Base-by-base conservation (phyloP, 352 stramenopile genomes). In the Pythium utonaiense region DNA sequence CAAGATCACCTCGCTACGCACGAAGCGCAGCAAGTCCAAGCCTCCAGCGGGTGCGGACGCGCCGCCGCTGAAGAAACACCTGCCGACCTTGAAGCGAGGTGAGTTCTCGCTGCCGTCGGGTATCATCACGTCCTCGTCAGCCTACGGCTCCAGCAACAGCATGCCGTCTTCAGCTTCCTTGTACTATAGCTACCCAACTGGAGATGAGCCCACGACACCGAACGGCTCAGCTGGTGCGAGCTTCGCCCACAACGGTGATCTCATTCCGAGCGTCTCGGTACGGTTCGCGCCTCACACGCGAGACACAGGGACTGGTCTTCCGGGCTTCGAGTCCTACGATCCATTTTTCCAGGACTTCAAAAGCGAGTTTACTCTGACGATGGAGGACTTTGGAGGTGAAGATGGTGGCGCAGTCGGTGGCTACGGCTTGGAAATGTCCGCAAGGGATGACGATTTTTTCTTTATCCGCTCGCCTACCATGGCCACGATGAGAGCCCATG, bases 281-380 rank as follows among this genome's bases (percentile, higher is more conserved):
- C 58, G 65, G 3, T 72, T 72, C 41, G 59, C 65, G 5, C 6
- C 59, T 6, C 53, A 66, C 22, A 34, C 10, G 16, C 31, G 12
- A 16, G 25, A 52, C n/a, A 33, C 42, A 1, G 38, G 40, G 14
- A 19, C 24, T n/a, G 57, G 63, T 27, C 48, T 71, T 56, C 21
- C 57, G 2, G 57, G 61, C 27, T 77, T 77, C 36, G 70, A 77
- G 17, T 61, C 70, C 17, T 77, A 77, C 66, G 70, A 77, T 54
- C 70, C 70, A 22, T 77, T 74, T 56, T 77, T 77, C 42, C 65
- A 67, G 31, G 70, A 77, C 41, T 77, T 77, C 52, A 77, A 77
- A 44, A 66, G 63, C 34, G 66, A 77, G 24, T 77, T 71, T 52
- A 70, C 66, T 16, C 42, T 77, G 24, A 77, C 70, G 25, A 85